phyloP scores from a whole-genome alignment of 352 stramenopile species.

The Phytophthora hybrid region DNA sequence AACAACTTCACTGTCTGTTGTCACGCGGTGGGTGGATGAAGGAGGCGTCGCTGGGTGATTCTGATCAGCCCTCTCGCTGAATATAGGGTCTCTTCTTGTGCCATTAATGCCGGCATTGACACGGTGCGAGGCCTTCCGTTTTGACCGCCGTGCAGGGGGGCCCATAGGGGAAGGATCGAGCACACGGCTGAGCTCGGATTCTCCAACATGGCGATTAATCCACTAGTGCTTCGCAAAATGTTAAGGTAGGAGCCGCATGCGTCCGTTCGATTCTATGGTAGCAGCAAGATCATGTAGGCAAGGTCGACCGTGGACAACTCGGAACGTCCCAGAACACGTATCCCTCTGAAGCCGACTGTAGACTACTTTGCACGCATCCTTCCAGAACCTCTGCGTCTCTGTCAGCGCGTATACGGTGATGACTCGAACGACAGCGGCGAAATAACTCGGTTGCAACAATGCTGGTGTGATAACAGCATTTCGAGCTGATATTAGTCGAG shows the following conservation, averaged over 20 bases:
- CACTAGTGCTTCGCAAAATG: conserved; percentile 6
- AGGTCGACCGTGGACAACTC: conserved; percentile 1
- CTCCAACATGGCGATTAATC: conserved; percentile 1
- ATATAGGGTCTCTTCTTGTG: not conserved
- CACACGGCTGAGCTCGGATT: not conserved
- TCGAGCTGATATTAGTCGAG: not conserved
- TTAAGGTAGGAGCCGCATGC: not conserved
- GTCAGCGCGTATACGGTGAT: conserved; percentile 4
- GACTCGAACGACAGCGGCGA: conserved; percentile 2
- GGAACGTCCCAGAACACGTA: conserved; percentile 6
- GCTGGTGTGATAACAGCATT: not conserved
- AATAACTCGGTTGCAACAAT: not conserved
- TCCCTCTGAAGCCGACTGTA: not conserved
- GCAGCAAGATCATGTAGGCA: conserved; percentile 10
- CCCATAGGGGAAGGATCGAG: not conserved
- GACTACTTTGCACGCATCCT: not conserved
- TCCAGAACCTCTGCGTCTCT: not conserved
- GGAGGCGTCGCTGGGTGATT: not conserved
- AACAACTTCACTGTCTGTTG: not conserved
- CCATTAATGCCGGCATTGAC: not conserved
- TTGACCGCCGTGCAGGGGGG: not conserved
- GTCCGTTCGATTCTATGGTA: conserved; percentile 6
- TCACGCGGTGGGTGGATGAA: not conserved
- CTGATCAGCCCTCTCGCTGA: not conserved
- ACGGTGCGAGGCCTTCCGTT: not conserved